Base-by-base conservation (phyloP, 768 basidiomycete genomes). In the Leccinum sublutescens region DNA sequence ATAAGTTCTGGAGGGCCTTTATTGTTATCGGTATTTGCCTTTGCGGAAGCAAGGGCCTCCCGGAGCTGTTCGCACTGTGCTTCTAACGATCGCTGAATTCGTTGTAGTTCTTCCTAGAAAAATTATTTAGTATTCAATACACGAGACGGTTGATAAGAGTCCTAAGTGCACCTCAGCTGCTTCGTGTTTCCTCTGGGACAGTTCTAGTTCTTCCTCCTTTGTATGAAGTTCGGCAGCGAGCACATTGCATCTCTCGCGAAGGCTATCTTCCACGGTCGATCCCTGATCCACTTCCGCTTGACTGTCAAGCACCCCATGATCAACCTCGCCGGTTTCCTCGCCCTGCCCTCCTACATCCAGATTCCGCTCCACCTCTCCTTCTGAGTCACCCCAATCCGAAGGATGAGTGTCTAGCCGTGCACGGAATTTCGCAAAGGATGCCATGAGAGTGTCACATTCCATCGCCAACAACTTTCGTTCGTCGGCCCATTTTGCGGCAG, bases 391-490 rank as follows among this genome's bases (percentile, higher is more conserved):
- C 67, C 53, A 59, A 25, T 69, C 67, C 40, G 61, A 56, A 29
- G 62, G 52, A 27, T 71, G 68, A 2, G 57, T 48, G 47, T 70
- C 68, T 1, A 71, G 50, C 3, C 61, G 62, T 36, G 68, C 67
- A 29, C 68, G 68, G 50, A 69, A 71, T 47, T 71, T 70, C 27
- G 69, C 69, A 65, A 70, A 70, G 25, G 69, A 71, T n/a, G 68
- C 67, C 68, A 70, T 69, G 64, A 69, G 69, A 15, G 34, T 11
- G 40, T 70, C 69, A 29, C 68, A 70, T 33, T 62, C 62, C 50
- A 51, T 45, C 51, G 59, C 61, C 34, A 69, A 53, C 34, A 55
- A 55, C 62, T 69, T 69, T 51, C 69, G 68, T 59, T 69, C 68
- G 34, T 69, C 69, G 8, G 61, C 69, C 69, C 68, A 69, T 62